Percentiles rank a stretch among this genome's conserved stretches.
These are phyloP conservation scores for Kluyveromyces sp. DNA, from an alignment of 1,139 yeast genomes.

Conservation along the genomic window DNA sequence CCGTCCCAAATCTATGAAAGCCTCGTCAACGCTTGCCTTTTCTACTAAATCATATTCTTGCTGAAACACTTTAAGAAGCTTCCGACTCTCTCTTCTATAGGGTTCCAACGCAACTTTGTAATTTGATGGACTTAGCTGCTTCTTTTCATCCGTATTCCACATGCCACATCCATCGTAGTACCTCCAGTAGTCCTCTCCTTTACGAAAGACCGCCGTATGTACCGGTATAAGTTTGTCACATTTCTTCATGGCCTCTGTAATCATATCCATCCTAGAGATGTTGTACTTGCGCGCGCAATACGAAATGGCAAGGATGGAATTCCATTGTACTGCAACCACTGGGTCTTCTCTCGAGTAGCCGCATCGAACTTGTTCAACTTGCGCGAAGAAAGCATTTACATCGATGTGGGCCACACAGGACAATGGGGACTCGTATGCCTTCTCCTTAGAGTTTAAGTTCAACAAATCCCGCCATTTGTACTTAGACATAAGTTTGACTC, in stretches of 20 bases:
- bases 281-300: slow-evolving; percentile 86
- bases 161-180: slow-evolving; percentile 43
- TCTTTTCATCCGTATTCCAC: slow-evolving; percentile 28
- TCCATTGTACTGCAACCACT: slow-evolving; percentile 93
- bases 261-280: slow-evolving; percentile 66
- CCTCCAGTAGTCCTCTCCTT: slow-evolving; percentile 80
- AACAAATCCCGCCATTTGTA: slow-evolving; percentile 44
- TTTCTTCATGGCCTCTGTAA: slow-evolving; percentile 59
- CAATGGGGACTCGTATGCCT: slow-evolving; percentile 58
- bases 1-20: slow-evolving; percentile 75
- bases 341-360: slow-evolving; percentile 64
- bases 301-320: slow-evolving; percentile 77
- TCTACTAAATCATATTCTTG: slow-evolving; percentile 60
- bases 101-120: slow-evolving; percentile 91
- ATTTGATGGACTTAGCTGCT: slow-evolving; percentile 38
- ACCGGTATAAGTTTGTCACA: slow-evolving; percentile 73
- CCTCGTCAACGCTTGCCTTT: slow-evolving; percentile 94
- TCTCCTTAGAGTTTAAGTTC: slow-evolving; percentile 40
- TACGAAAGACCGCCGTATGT: slow-evolving; percentile 90
- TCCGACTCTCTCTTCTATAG: slow-evolving; percentile 78
- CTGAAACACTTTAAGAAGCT: slow-evolving; percentile 59
- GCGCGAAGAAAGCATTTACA: slow-evolving; percentile 92
- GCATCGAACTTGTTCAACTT: slow-evolving; percentile 76
- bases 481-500: slow-evolving; percentile 26
- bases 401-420: slow-evolving; percentile 82